phyloP scores from a whole-genome alignment of 1,284 basidiomycete genomes.

The Rhodotorula sp. region DNA sequence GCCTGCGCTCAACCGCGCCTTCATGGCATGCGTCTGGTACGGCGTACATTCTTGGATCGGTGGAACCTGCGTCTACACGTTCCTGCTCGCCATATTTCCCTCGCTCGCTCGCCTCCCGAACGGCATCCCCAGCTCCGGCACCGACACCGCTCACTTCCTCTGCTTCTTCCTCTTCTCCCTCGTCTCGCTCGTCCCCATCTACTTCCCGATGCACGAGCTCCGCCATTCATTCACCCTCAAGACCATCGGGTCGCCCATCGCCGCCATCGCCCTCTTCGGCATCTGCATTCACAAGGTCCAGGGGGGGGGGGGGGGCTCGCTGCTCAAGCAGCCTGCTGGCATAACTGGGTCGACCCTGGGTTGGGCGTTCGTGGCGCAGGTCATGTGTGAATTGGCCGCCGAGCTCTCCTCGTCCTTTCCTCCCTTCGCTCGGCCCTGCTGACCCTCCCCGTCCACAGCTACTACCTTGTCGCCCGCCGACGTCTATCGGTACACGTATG shows the following conservation, averaged over 20 bases:
- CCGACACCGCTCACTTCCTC: constrained; percentile 66
- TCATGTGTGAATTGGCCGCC: constrained; percentile 77
- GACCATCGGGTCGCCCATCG: constrained; percentile 59
- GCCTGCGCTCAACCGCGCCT: constrained; percentile 66
- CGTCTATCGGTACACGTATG: constrained; percentile 76
- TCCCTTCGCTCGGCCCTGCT: too few species aligned
- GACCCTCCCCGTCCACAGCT: constrained; percentile 45
- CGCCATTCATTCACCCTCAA: constrained; percentile 79
- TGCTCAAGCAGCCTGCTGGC: constrained; percentile 64
- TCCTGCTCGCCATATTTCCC: constrained; percentile 70
- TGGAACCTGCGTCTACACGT: constrained; percentile 68
- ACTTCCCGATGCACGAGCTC: constrained; percentile 76
- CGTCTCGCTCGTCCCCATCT: constrained; percentile 72
- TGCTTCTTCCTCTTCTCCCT: constrained; percentile 86
- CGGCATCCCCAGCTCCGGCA: constrained; percentile 59
- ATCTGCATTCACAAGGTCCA: constrained; percentile 77
- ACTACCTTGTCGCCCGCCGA: constrained; percentile 72
- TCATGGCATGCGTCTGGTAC: constrained; percentile 9
- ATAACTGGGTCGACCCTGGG: constrained; percentile 67
- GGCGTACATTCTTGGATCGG: constrained; percentile 62
- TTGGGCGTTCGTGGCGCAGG: constrained; percentile 74
- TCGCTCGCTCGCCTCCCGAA: constrained; percentile 62
- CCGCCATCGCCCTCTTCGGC: constrained; percentile 70
- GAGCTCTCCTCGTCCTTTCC: constrained; percentile 51
- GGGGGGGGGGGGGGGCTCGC: constrained; percentile 77